Evolutionary conservation across 106 monocot genomes (phyloP).

Genomic region (Agapanthus africanus): DNA sequence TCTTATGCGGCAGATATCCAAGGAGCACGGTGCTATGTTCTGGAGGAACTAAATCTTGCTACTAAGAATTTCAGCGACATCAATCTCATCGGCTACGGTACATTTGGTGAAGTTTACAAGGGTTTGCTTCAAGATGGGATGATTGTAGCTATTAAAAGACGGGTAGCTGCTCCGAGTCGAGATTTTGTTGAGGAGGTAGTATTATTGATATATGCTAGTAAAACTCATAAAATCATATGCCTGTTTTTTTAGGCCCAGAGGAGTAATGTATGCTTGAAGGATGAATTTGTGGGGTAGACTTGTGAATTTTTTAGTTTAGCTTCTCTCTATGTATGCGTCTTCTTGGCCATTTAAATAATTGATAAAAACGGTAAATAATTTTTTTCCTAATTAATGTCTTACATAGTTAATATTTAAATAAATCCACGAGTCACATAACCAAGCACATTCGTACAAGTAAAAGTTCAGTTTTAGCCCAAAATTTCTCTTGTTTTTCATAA

Average conservation of each 20-base stretch:
- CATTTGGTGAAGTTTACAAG: conserved; percentile 87
- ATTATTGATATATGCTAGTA: neutral
- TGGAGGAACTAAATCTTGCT: conserved; percentile 75
- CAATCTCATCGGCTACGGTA: conserved; percentile 79
- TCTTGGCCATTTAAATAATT: neutral
- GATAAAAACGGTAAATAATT: neutral
- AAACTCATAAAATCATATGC: neutral
- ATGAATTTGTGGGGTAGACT: neutral
- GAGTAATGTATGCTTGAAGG: neutral
- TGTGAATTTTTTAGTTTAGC: neutral
- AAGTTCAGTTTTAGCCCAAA: neutral
- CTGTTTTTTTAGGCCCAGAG: neutral
- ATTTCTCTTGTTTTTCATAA: neutral
- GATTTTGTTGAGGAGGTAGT: conserved; percentile 71
- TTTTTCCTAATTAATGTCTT: neutral
- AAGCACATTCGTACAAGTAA: neutral
- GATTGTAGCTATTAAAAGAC: conserved; percentile 84
- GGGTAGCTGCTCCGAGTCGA: conserved; percentile 37
- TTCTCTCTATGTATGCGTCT: neutral
- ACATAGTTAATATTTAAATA: neutral
- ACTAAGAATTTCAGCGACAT: conserved; percentile 68
- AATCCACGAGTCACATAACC: no score
- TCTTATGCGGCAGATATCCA: conserved; percentile 28
- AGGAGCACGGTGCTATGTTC: conserved; percentile 41
- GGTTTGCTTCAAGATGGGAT: conserved; percentile 86